Evolutionary conservation across 805 yeast genomes (phyloP).

Genomic region (Candida railenensis): DNA sequence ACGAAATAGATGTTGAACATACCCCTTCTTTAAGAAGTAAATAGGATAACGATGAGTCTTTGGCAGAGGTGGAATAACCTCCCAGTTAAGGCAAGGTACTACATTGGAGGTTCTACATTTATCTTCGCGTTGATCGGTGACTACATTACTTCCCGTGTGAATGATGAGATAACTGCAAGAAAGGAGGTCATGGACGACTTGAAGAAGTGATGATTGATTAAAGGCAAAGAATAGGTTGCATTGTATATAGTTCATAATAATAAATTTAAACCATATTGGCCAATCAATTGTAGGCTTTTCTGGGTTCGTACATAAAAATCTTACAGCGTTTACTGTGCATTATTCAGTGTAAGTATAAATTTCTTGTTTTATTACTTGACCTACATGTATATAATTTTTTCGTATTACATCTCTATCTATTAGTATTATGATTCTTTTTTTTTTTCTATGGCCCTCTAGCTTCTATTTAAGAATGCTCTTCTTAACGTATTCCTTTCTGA

Average conservation of each 20-base stretch:
- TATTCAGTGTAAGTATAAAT: too few relatives aligned
- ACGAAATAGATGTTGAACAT: too few relatives aligned
- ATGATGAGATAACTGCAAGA: constrained; percentile 36
- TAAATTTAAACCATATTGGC: not conserved
- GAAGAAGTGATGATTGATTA: constrained; percentile 6
- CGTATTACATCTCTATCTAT: not conserved
- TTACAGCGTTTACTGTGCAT: too few relatives aligned
- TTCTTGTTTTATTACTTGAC: too few relatives aligned
- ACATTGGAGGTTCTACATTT: constrained; percentile 41
- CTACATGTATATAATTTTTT: not conserved
- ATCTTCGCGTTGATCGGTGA: constrained; percentile 40
- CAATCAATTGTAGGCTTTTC: not conserved
- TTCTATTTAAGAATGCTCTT: constrained; percentile 25
- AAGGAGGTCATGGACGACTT: constrained; percentile 25
- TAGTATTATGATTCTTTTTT: not conserved
- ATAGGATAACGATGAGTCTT: constrained; percentile 19
- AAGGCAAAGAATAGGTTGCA: constrained; percentile 1
- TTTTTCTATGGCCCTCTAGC: not conserved
- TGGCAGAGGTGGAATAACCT: constrained; percentile 39
- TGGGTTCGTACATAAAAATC: too few relatives aligned
- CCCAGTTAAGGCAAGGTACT: constrained; percentile 40
- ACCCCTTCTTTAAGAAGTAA: too few relatives aligned
- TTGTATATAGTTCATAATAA: not conserved
- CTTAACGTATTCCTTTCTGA: constrained; percentile 45
- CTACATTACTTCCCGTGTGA: constrained; percentile 32